Evolutionary conservation across 805 yeast species (phyloP), one percentile per base, ranked within the genome.

Genomic region (Torulaspora franciscae): DNA sequence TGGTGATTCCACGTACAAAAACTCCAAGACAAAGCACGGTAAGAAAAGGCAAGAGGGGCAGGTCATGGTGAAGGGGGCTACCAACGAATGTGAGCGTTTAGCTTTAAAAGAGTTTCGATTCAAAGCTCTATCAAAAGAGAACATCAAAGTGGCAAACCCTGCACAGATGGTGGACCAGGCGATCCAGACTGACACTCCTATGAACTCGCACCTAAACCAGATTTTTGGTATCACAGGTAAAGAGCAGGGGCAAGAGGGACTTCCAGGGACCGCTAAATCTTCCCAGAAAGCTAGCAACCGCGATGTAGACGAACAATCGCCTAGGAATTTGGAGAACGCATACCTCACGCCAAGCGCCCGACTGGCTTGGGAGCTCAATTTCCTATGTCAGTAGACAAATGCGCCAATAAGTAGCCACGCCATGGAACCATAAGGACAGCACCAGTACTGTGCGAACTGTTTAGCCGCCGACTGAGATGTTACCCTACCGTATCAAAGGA

Each of bases 131-230:
- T 14, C 17, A 9, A 25, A n/a, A 4, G 45, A 35, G 9, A 30
- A 34, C 19, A 26, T 9, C 32, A 22, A 28, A 37, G 7, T 7
- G 14, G 29, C n/a, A 23, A 30, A 39, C 14, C 22, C 22, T n/a
- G 23, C 7, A 9, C 36, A 24, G 13, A 13, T 8, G 17, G 7
- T 14, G n/a, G 32, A 37, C 32, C 30, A 28, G 27, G 30, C 22
- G 7, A 29, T 19, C 22, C 41, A 38, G 19, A 38, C 41, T 11
- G 17, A 13, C 6, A 1, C 46, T 5, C 29, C 46, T 23, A n/a
- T 46, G 30, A 28, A 28, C 25, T 17, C 29, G 9, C 46, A 46
- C 14, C 37, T 46, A 2, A 38, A 42, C 6, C 40, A 37, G 10
- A 30, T 42, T 36, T 38, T 42, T 11, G 8, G 19, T 15, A 14